Conservation (phyloP, 2,329 filamentous ascomycete species). For the Verticillium alfalfae region DNA sequence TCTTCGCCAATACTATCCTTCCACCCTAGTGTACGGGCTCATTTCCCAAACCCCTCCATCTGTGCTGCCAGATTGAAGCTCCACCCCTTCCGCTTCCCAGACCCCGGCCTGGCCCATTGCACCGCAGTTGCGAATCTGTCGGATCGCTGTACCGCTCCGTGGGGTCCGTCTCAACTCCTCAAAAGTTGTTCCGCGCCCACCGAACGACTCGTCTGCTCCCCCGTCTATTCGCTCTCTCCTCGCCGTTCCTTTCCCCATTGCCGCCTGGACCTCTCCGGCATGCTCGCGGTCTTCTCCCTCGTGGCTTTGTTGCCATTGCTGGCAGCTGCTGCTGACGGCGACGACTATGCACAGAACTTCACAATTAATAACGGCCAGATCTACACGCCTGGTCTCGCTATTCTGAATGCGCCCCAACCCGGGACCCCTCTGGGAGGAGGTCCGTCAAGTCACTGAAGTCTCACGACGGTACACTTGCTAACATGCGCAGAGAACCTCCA, state of each 20-base stretch:
- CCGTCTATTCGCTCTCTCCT: background rate
- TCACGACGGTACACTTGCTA: background rate
- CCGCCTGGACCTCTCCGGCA: conserved; percentile 3
- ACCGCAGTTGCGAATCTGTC: background rate
- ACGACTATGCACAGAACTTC: conserved; percentile 35
- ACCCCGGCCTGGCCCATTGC: background rate
- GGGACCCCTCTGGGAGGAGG: conserved; percentile 59
- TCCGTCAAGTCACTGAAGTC: conserved; percentile 18
- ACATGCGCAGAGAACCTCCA: conserved; percentile 46
- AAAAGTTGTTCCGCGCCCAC: background rate
- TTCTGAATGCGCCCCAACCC: conserved; percentile 62
- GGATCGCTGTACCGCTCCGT: background rate
- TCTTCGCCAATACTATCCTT: too few species aligned
- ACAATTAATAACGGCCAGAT: conserved; percentile 60
- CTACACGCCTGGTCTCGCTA: conserved; percentile 62
- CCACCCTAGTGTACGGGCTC: background rate
- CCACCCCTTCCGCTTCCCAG: background rate
- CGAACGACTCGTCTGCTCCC: background rate
- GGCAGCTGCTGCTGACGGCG: conserved; percentile 15
- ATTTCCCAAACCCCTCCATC: background rate
- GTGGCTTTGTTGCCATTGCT: conserved; percentile 20
- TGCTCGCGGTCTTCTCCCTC: conserved; percentile 5
- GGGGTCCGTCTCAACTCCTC: background rate
- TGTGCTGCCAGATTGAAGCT: background rate
- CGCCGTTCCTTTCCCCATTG: background rate